These are phyloP conservation scores for Acanthamoeba triangularis DNA, from an alignment of 208 protist genomes.

Conservation along the genomic window DNA sequence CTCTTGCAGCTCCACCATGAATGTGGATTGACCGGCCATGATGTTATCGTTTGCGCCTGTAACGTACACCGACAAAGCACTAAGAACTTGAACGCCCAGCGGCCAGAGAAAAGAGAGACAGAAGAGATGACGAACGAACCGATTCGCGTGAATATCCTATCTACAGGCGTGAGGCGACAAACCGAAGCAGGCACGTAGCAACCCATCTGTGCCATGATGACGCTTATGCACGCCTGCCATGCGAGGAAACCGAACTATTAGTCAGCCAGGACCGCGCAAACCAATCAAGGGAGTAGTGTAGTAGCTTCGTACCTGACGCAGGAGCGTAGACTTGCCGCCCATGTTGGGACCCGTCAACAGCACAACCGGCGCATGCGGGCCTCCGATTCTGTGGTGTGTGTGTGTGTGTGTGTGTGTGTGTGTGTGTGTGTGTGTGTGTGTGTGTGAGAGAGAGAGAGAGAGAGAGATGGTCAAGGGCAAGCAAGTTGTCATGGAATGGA, in stretches of 20 bases:
- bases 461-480: neutral
- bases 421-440: too few relatives aligned
- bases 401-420: too few relatives aligned
- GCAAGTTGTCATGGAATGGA: neutral
- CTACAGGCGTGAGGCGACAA: conserved; percentile 92
- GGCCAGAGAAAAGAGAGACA: neutral
- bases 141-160: conserved; percentile 98
- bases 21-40: conserved; percentile 98
- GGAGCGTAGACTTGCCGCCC: conserved; percentile 99
- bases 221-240: conserved; percentile 92
- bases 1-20: conserved; percentile 98
- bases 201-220: conserved; percentile 98
- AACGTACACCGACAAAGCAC: neutral
- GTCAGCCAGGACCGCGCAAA: neutral
- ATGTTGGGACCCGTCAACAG: conserved; percentile 99
- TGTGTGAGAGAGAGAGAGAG: neutral
- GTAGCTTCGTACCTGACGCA: conserved; percentile 93
- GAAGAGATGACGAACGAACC: conserved; percentile 74
- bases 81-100: neutral
- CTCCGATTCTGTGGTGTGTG: conserved; percentile 10
- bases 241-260: neutral
- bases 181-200: conserved; percentile 93
- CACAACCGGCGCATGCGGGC: conserved; percentile 86
- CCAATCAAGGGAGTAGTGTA: neutral
- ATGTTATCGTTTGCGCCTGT: conserved; percentile 96